These are phyloP conservation scores for Colletotrichum musicola DNA, from an alignment of 2,329 filamentous ascomycete species.

Conservation along the genomic window DNA sequence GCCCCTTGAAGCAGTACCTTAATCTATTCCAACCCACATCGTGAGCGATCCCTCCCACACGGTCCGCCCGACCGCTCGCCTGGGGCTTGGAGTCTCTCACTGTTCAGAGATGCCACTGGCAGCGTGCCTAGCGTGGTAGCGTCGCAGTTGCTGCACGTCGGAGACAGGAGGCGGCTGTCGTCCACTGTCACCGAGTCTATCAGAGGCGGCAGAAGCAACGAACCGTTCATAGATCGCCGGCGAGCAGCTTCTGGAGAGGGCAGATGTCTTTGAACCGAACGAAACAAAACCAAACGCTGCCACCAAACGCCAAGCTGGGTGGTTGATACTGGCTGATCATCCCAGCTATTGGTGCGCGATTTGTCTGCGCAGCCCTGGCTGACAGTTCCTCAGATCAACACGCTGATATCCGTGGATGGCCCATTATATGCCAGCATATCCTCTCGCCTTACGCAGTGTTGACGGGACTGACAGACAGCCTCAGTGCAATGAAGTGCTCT, in stretches of 20 bases:
- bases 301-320: background rate
- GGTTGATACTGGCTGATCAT: background rate
- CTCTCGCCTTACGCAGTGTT: background rate
- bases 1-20: slow-evolving; percentile 39
- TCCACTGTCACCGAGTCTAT: slow-evolving; percentile 27
- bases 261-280: background rate
- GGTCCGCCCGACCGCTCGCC: slow-evolving; percentile 27
- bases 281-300: background rate
- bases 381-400: background rate
- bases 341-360: slow-evolving; percentile 8
- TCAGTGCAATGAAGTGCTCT: too few relatives aligned
- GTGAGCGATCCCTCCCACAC: slow-evolving; percentile 36
- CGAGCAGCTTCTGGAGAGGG: background rate
- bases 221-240: background rate
- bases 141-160: slow-evolving; percentile 18
- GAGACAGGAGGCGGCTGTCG: slow-evolving; percentile 33
- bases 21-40: slow-evolving; percentile 37
- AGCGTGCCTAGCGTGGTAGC: slow-evolving; percentile 9
- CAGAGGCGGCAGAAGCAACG: slow-evolving; percentile 32
- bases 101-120: slow-evolving; percentile 16
- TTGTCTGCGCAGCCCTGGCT: background rate
- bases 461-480: too few relatives aligned
- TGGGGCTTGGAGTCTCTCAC: slow-evolving; percentile 12
- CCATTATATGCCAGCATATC: too few relatives aligned
- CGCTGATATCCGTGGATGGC: too few relatives aligned